Conservation (phyloP, 202 grass and related monocot species). For the Eragrostis tef region DNA sequence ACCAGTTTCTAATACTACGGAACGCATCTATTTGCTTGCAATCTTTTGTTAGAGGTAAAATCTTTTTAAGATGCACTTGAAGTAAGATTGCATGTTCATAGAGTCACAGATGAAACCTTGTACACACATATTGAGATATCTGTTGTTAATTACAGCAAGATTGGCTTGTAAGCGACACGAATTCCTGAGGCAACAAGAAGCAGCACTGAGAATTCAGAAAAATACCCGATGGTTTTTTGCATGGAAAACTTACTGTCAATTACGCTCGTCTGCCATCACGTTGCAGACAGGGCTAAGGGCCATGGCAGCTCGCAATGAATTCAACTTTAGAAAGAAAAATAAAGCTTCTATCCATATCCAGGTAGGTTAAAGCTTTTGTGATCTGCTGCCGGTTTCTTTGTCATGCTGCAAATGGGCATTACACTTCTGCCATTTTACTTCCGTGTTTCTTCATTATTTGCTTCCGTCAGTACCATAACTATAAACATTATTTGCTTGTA, state of each 20-base stretch:
- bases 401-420: conserved; percentile 31
- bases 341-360: conserved; percentile 80
- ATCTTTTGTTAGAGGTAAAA: conserved; percentile 81
- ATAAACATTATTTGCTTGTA: conserved; percentile 36
- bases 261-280: conserved; percentile 60
- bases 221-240: conserved; percentile 68
- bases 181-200: conserved; percentile 73
- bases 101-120: conserved; percentile 24
- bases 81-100: conserved; percentile 24
- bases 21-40: conserved; percentile 66
- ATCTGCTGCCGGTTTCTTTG: conserved; percentile 41
- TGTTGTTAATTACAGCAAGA: conserved; percentile 67
- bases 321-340: conserved; percentile 72
- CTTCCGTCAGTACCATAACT: conserved; percentile 41
- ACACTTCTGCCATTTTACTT: neutral
- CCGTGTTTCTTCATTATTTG: neutral
- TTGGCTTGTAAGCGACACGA: conserved; percentile 71
- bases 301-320: conserved; percentile 70
- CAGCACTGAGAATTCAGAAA: conserved; percentile 92
- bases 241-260: conserved; percentile 69
- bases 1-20: conserved; percentile 69
- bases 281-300: conserved; percentile 76
- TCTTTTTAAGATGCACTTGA: neutral
- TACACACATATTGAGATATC: conserved; percentile 46
- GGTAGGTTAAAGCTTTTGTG: conserved; percentile 48